Conservation (phyloP, 495 filamentous ascomycete genomes). For the Cercophora sp. region DNA sequence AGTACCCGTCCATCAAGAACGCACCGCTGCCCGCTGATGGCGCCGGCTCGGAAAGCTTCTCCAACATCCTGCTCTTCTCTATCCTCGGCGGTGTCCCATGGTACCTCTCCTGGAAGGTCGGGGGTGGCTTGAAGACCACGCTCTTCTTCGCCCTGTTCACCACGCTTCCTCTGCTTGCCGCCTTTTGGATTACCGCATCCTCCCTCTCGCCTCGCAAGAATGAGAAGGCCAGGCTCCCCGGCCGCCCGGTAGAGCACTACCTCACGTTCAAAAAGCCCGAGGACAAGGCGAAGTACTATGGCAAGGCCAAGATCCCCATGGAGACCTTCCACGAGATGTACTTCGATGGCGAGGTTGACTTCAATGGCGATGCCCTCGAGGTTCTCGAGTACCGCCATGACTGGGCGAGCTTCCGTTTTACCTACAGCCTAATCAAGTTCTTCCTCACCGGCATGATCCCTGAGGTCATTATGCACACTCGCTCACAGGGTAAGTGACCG, state of each 20-base stretch:
- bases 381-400: conserved; percentile 81
- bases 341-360: conserved; percentile 78
- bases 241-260: conserved; percentile 79
- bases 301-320: conserved; percentile 77
- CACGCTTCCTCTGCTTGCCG: conserved; percentile 62
- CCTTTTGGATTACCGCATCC: conserved; percentile 68
- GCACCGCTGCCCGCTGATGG: conserved; percentile 75
- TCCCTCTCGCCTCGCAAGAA: conserved; percentile 67
- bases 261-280: conserved; percentile 74
- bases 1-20: conserved; percentile 79
- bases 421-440: conserved; percentile 54
- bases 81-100: conserved; percentile 58
- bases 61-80: conserved; percentile 57
- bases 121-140: conserved; percentile 67
- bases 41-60: conserved; percentile 65
- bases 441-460: conserved; percentile 56
- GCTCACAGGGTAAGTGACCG: conserved; percentile 58
- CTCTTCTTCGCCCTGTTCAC: conserved; percentile 67
- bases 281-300: conserved; percentile 68
- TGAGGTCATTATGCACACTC: conserved; percentile 75
- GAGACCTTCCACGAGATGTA: conserved; percentile 88
- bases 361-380: conserved; percentile 79
- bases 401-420: conserved; percentile 82
- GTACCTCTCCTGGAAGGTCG: conserved; percentile 64
- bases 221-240: conserved; percentile 71